Evolutionary conservation across 2,329 filamentous ascomycete species (phyloP).

Genomic region (Diaporthe velutina): DNA sequence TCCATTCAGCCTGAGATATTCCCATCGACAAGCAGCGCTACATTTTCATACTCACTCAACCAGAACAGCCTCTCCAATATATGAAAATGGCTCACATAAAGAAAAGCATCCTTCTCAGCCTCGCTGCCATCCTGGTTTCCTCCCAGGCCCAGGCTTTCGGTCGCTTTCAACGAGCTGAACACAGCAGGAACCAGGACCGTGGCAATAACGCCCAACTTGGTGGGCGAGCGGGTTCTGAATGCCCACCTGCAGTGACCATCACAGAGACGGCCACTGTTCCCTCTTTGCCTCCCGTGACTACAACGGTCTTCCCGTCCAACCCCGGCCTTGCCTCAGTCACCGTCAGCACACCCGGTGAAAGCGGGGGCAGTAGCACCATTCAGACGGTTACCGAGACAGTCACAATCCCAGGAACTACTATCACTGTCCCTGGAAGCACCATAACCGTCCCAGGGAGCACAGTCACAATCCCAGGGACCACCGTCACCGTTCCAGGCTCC

Average conservation of each 20-base stretch:
- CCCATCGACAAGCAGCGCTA: background rate
- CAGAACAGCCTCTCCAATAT: background rate
- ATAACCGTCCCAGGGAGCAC: constrained; percentile 5
- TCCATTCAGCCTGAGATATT: background rate
- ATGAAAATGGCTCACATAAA: constrained; percentile 14
- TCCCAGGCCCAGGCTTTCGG: constrained; percentile 19
- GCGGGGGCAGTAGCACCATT: background rate
- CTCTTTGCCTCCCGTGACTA: background rate
- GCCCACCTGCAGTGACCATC: background rate
- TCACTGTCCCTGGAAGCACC: constrained; percentile 9
- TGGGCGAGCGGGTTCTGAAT: background rate
- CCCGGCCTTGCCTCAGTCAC: background rate
- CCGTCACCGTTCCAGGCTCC: background rate
- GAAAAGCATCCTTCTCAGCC: background rate
- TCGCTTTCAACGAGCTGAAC: constrained; percentile 12
- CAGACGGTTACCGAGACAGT: constrained; percentile 7
- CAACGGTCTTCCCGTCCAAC: background rate
- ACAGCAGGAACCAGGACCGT: background rate
- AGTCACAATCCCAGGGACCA: constrained; percentile 1
- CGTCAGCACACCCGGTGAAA: background rate
- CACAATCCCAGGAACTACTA: background rate
- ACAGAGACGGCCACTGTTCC: background rate
- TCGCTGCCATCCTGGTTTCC: constrained; percentile 5
- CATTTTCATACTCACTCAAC: background rate
- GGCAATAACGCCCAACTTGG: background rate